Percentiles rank a stretch among this genome's conserved stretches.
Conservation (phyloP, 306 rosid species). For the Lithocarpus polystachyus region DNA sequence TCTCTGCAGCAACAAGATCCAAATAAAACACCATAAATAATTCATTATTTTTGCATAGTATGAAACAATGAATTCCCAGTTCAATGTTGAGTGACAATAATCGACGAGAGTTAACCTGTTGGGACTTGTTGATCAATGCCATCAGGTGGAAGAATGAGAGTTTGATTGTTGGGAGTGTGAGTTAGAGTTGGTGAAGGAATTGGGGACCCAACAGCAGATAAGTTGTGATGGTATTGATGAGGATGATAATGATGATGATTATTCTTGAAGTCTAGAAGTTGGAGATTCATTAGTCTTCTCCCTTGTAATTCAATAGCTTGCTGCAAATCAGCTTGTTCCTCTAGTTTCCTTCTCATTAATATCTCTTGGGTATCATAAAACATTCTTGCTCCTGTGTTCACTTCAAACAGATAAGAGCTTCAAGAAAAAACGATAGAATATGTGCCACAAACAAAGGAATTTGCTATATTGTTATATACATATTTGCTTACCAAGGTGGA, state of each 20-base stretch:
- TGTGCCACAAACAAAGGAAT: not conserved
- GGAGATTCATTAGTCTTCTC: constrained; percentile 76
- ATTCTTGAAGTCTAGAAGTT: constrained; percentile 77
- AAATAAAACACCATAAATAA: constrained; percentile 6
- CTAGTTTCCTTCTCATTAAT: constrained; percentile 65
- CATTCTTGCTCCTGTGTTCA: constrained; percentile 62
- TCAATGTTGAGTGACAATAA: not conserved
- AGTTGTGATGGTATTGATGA: constrained; percentile 45
- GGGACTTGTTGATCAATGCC: constrained; percentile 49
- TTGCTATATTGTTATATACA: not conserved
- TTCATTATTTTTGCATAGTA: not conserved
- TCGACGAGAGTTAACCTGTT: constrained; percentile 43
- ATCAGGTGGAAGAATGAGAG: constrained; percentile 42
- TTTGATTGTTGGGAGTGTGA: constrained; percentile 40
- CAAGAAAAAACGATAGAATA: not conserved
- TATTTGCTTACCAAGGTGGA: constrained; percentile 46
- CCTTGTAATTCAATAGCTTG: constrained; percentile 82
- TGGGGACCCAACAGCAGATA: constrained; percentile 64
- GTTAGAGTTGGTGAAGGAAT: constrained; percentile 45
- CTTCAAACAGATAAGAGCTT: not conserved
- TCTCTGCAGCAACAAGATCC: constrained; percentile 42
- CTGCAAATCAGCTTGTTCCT: constrained; percentile 86
- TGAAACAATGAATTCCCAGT: not conserved
- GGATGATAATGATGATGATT: constrained; percentile 48
- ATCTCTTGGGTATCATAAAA: constrained; percentile 58